Percentiles rank a stretch among this genome's conserved stretches.
phyloP scores from a whole-genome alignment of 345 rosid genomes.

The Murraya koenigii region DNA sequence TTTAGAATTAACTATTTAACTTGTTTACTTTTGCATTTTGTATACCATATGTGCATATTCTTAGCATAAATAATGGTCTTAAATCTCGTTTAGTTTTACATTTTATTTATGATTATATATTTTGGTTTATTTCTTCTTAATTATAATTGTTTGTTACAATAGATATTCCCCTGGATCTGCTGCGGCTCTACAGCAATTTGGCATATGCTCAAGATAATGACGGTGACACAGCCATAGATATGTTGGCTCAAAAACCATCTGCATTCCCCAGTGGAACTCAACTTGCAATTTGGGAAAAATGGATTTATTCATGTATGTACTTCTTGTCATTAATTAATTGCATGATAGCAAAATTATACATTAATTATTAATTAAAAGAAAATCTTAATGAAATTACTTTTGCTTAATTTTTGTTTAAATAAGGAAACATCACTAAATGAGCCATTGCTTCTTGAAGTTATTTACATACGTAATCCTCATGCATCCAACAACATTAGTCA shows the following conservation, averaged over 20 bases:
- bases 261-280: slow-evolving; percentile 60
- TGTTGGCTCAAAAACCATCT: slow-evolving; percentile 62
- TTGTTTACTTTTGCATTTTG: no score
- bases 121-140: not conserved
- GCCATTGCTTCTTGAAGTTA: not conserved
- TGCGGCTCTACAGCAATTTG: slow-evolving; percentile 39
- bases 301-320: slow-evolving; percentile 53
- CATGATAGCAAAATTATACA: no score
- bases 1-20: no score
- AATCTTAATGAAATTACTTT: not conserved
- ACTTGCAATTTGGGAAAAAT: slow-evolving; percentile 50
- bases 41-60: no score
- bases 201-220: slow-evolving; percentile 55
- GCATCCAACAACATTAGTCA: not conserved
- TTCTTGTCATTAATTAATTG: not conserved
- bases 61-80: no score
- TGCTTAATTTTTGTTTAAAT: no score
- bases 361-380: no score
- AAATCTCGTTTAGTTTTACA: no score
- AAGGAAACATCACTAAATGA: not conserved
- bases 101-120: not conserved
- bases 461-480: not conserved
- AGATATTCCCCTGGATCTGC: slow-evolving; percentile 71
- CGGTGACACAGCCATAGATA: slow-evolving; percentile 51
- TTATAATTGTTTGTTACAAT: not conserved